Percentiles rank a stretch among this genome's conserved stretches.
Conservation (phyloP, 2,329 filamentous ascomycete genomes). For the Fusarium incarnatum region DNA sequence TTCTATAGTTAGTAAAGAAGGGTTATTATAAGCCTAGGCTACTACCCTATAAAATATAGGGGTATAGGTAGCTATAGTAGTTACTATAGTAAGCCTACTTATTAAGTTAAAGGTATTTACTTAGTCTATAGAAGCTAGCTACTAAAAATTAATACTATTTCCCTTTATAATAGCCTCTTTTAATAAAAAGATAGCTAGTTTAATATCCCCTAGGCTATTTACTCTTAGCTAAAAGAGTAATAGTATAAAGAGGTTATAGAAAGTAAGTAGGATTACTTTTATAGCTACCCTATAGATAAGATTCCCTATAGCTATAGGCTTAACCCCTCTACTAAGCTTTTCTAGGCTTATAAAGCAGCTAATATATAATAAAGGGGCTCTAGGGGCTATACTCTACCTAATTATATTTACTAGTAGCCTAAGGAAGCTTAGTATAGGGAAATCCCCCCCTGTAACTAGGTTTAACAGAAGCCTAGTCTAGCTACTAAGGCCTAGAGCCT, state of each 20-base stretch:
- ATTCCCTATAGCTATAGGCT: too few species aligned
- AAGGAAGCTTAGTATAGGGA: background rate
- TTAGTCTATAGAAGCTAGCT: background rate
- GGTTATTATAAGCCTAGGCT: background rate
- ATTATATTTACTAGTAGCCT: constrained; percentile 5
- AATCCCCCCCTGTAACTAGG: background rate
- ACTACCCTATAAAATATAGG: background rate
- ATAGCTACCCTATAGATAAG: background rate
- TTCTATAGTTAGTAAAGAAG: background rate
- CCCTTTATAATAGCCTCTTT: background rate
- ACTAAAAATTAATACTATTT: background rate
- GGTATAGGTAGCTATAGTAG: background rate
- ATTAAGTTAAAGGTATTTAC: background rate
- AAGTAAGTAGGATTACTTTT: background rate
- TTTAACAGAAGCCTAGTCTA: background rate
- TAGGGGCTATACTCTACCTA: background rate
- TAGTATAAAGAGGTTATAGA: background rate
- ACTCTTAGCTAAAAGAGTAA: background rate
- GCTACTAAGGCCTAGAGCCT: background rate
- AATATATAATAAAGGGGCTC: background rate
- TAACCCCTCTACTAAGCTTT: background rate
- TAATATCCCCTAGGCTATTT: background rate
- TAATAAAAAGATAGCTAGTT: background rate
- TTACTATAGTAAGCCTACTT: background rate
- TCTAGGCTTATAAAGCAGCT: background rate